Conservation (phyloP, 2,329 filamentous ascomycete species). For the Fusarium virguliforme region DNA sequence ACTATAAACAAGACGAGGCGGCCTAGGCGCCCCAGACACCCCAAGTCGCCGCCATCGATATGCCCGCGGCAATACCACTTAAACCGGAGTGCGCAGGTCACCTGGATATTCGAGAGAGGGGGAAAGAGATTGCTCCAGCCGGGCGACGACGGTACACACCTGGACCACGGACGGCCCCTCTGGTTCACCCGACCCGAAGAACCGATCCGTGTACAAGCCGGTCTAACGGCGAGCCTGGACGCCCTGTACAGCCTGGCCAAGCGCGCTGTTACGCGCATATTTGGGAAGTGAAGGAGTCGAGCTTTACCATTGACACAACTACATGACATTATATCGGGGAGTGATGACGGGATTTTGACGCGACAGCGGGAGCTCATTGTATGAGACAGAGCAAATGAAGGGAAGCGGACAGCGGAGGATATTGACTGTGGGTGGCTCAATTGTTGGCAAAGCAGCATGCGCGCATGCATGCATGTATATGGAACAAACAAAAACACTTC, state of each 20-base stretch:
- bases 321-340: constrained; percentile 20
- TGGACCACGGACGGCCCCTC: constrained; percentile 2
- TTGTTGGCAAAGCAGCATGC: constrained; percentile 45
- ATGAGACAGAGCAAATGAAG: constrained; percentile 40
- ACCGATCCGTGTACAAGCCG: constrained; percentile 30
- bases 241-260: constrained; percentile 37
- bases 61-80: constrained; percentile 42
- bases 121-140: constrained; percentile 41
- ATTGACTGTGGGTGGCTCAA: constrained; percentile 35
- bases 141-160: constrained; percentile 19
- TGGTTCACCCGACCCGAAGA: constrained; percentile 33
- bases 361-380: constrained; percentile 30
- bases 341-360: constrained; percentile 11
- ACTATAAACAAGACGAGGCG: constrained; percentile 29
- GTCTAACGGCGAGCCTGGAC: constrained; percentile 28
- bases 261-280: constrained; percentile 38
- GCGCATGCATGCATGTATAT: constrained; percentile 49
- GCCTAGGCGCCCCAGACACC: constrained; percentile 17
- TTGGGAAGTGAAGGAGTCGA: constrained; percentile 31
- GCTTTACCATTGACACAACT: constrained; percentile 17
- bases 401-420: background rate
- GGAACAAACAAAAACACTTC: constrained; percentile 42
- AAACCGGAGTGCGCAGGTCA: constrained; percentile 43
- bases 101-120: constrained; percentile 46
- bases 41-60: constrained; percentile 30